These are phyloP conservation scores for Rosa persica DNA, from an alignment of 306 rosid species.

Conservation along the genomic window DNA sequence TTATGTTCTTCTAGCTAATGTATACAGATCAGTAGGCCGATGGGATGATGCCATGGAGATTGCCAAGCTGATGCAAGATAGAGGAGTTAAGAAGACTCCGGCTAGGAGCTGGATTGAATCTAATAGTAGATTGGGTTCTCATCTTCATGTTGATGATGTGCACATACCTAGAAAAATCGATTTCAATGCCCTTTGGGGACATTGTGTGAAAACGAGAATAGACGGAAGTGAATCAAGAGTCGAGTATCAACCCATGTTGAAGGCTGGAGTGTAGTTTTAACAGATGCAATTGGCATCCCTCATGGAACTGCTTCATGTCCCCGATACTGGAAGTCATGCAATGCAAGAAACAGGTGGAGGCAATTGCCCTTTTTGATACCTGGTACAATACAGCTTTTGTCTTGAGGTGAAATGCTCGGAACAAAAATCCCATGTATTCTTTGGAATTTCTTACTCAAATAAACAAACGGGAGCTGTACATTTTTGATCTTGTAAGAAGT, in stretches of 20 bases:
- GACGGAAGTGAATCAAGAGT: constrained; percentile 11
- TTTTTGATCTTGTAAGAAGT: neutral
- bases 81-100: constrained; percentile 75
- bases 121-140: constrained; percentile 34
- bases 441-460: neutral
- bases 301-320: neutral
- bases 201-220: constrained; percentile 26
- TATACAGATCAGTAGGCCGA: constrained; percentile 69
- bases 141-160: constrained; percentile 22
- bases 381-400: neutral
- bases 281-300: neutral
- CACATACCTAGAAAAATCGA: constrained; percentile 22
- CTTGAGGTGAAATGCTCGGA: neutral
- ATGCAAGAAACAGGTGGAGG: neutral
- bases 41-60: constrained; percentile 75
- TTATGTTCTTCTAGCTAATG: constrained; percentile 74
- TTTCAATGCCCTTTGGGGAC: constrained; percentile 21
- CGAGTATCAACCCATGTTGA: neutral
- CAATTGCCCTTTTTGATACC: neutral
- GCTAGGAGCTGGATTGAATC: constrained; percentile 84
- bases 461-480: neutral
- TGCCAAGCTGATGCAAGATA: constrained; percentile 69
- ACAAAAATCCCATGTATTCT: neutral
- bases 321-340: neutral
- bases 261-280: constrained; percentile 10